Evolutionary conservation across 2,329 filamentous ascomycete species (phyloP).

Genomic region (Amauroascus niger): DNA sequence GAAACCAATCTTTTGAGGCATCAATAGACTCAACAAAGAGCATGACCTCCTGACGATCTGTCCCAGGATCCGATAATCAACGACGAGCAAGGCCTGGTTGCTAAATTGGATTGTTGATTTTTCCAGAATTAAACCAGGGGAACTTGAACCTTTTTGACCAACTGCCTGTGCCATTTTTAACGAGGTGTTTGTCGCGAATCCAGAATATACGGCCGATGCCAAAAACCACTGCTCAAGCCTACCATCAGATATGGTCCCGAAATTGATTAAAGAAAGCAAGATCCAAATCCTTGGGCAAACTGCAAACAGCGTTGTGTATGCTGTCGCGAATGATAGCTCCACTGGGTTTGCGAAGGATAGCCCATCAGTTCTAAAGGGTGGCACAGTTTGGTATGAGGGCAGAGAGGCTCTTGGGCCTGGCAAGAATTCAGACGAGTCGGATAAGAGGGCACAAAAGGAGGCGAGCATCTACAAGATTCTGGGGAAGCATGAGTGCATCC

Average conservation of each 20-base stretch:
- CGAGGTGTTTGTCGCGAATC: too few species aligned
- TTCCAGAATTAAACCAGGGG: too few species aligned
- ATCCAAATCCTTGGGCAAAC: constrained; percentile 13
- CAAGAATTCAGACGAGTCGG: constrained; percentile 10
- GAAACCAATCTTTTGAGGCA: too few species aligned
- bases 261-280: constrained; percentile 11
- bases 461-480: constrained; percentile 10
- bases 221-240: background rate
- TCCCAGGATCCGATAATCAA: too few species aligned
- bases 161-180: too few species aligned
- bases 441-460: constrained; percentile 9
- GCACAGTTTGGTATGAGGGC: constrained; percentile 11
- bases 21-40: too few species aligned
- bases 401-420: constrained; percentile 12
- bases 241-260: constrained; percentile 6
- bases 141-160: too few species aligned
- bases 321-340: constrained; percentile 6
- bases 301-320: constrained; percentile 11
- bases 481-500: constrained; percentile 11
- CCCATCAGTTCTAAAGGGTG: constrained; percentile 11
- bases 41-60: too few species aligned
- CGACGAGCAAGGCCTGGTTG: too few species aligned
- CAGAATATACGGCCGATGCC: background rate
- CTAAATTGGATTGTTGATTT: too few species aligned
- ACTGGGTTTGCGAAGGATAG: constrained; percentile 7